Base-by-base conservation (phyloP, 2,329 filamentous ascomycete species). In the Falciphora oryzae region DNA sequence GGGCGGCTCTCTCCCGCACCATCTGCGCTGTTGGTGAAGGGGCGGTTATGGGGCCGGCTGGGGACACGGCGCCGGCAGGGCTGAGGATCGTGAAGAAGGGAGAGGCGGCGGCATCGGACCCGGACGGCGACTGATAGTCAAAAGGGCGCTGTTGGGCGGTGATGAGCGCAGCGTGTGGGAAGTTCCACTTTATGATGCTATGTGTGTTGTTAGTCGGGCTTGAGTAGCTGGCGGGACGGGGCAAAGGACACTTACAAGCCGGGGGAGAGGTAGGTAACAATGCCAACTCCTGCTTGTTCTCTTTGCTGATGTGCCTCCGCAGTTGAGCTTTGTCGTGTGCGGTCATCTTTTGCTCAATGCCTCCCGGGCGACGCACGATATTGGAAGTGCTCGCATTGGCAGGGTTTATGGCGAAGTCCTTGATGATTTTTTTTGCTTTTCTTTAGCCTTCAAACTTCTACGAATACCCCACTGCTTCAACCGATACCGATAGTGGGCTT, bases 271-370 rank as follows among this genome's bases (percentile, higher is more conserved):
- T 29, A 10, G 58, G 58, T 18, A 60, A 35, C 8, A 29, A 60
- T 29, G 2, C 29, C 11, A 22, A 35, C 58, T 35, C 22, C 29
- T 16, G 29, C 31, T 60, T 18, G 4, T n/a, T 4, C 27, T 29
- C n/a, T n/a, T n/a, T n/a, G n/a, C n/a, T 60, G 58, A 60, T 35
- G 58, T 60, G 22, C 31, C 58, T 60, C 58, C 58, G 28, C 58
- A 60, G n/a, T 18, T 60, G 58, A 10, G 11, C 32, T n/a, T 60
- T 60, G 8, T 35, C 25, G 16, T 35, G 8, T n/a, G 28, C 28
- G 22, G 58, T 31, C 58, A 60, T 28, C 27, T 35, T 22, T 29
- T 60, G 28, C 4, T 35, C 4, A 22, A 60, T 35, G 29, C 28
- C 58, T 29, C 58, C 58, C 31, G 14, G 28, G 31, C 22, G 22